Evolutionary conservation across 305 asterid genomes (phyloP), one percentile per base, ranked within the genome.

Genomic region (Fraxinus velutina): DNA sequence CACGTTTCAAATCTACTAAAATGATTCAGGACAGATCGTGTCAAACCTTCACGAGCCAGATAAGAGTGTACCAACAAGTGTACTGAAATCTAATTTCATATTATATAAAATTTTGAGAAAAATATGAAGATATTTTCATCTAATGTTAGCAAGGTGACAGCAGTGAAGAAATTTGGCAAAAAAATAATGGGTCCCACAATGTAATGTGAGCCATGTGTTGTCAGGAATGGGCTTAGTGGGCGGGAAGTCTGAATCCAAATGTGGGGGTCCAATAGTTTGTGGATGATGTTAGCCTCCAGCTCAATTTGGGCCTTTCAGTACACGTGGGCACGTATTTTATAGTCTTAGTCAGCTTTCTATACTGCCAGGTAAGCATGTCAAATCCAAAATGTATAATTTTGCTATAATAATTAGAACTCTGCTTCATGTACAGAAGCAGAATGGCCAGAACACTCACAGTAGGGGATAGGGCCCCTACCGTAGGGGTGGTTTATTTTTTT

Each of bases 191-290:
- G 85, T 27, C 34, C 81, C 32, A 76, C 77, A 62, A 22, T 27
- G 72, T 22, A 86, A 84, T 79, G 84, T 83, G 87, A 87, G 66
- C 66, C 71, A 24, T 81, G 90, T 78, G 90, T 83, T 88, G 93
- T 88, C 89, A 77, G 81, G 86, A 29, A 80, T 82, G 90, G 92
- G 93, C 86, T 83, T 71, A 42, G 90, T 89, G 91, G 91, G 88
- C 86, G 89, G 88, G 76, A 80, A 37, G 84, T 85, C 89, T 70
- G 81, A 57, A 84, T 88, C 89, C 36, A 15, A 73, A 66, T 77
- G 89, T 83, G 60, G 80, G 87, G 87, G 83, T 79, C 90, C 90
- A 78, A 37, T 62, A 83, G 78, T 83, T 82, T 55, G 86, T 82
- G 87, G 86, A 82, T 84, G 84, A 55, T n/a, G 83, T 78, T 83